Conservation (phyloP, 2,329 filamentous ascomycete genomes). For the Myriosclerotinia duriaeana region DNA sequence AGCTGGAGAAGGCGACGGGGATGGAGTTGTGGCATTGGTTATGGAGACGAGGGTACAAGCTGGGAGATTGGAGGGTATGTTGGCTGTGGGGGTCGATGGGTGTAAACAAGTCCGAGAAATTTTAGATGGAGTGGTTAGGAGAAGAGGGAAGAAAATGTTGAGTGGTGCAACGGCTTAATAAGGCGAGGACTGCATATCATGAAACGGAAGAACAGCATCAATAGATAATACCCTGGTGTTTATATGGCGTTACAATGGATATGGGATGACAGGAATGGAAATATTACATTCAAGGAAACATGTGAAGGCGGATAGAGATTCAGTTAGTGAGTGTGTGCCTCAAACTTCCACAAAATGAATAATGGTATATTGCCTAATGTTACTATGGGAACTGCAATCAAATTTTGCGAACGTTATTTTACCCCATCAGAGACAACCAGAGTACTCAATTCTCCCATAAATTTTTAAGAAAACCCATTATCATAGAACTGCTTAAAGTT, state of each 20-base stretch:
- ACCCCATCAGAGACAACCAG: background rate
- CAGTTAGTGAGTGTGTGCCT: background rate
- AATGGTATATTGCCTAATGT: slow-evolving; percentile 7
- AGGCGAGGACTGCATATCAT: background rate
- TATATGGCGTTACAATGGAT: slow-evolving; percentile 21
- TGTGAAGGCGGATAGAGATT: background rate
- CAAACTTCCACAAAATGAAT: background rate
- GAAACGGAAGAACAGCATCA: slow-evolving; percentile 20
- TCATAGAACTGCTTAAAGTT: slow-evolving; percentile 18
- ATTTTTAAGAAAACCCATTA: background rate
- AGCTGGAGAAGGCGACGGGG: slow-evolving; percentile 58
- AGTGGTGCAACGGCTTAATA: slow-evolving; percentile 42
- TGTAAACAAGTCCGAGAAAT: slow-evolving; percentile 83
- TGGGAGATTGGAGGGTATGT: slow-evolving; percentile 81
- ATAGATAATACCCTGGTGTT: slow-evolving; percentile 26
- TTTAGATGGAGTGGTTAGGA: slow-evolving; percentile 75
- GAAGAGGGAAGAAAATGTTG: slow-evolving; percentile 65
- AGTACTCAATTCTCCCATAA: background rate
- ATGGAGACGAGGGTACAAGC: slow-evolving; percentile 90
- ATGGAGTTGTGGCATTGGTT: slow-evolving; percentile 74
- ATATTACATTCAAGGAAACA: background rate
- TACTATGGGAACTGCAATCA: background rate
- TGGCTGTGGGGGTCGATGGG: slow-evolving; percentile 87
- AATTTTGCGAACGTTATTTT: background rate
- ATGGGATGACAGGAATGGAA: slow-evolving; percentile 4